These are phyloP conservation scores for Ceratocystiopsis minuta DNA, from an alignment of 2,329 filamentous ascomycete species.

Conservation along the genomic window DNA sequence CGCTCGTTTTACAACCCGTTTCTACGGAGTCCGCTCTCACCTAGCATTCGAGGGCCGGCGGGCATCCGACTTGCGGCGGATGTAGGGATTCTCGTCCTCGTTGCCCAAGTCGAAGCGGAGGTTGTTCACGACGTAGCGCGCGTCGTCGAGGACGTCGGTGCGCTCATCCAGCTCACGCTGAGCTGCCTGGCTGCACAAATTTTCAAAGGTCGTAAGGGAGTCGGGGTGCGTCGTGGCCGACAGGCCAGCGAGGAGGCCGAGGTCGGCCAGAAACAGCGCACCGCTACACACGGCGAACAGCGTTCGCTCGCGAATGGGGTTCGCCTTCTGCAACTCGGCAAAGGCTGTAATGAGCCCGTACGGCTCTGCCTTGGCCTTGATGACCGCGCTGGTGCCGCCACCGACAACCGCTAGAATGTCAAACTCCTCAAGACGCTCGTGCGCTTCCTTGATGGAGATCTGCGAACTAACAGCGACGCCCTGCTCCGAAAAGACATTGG, in stretches of 20 bases:
- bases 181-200: constrained; percentile 56
- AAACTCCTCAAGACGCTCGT: constrained; percentile 55
- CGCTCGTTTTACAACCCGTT: too few species aligned
- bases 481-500: constrained; percentile 38
- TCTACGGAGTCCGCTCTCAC: constrained; percentile 20
- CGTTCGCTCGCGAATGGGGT: constrained; percentile 64
- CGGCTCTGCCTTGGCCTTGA: constrained; percentile 52
- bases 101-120: constrained; percentile 71
- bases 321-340: constrained; percentile 61
- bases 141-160: constrained; percentile 66
- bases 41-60: constrained; percentile 42
- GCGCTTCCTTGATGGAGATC: constrained; percentile 61
- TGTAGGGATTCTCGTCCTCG: constrained; percentile 68
- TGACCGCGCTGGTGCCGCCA: constrained; percentile 43
- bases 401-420: constrained; percentile 66
- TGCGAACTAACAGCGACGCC: constrained; percentile 56
- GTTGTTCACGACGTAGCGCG: constrained; percentile 79
- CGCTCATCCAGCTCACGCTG: constrained; percentile 54
- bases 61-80: constrained; percentile 55
- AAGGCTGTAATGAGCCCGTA: constrained; percentile 58
- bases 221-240: constrained; percentile 72
- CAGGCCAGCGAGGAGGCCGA: constrained; percentile 61
- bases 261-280: constrained; percentile 56
- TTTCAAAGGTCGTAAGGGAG: constrained; percentile 64
- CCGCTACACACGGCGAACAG: constrained; percentile 67